Evolutionary conservation across 1,284 basidiomycete species (phyloP).

Genomic region (Sanguinoderma infundibulare): DNA sequence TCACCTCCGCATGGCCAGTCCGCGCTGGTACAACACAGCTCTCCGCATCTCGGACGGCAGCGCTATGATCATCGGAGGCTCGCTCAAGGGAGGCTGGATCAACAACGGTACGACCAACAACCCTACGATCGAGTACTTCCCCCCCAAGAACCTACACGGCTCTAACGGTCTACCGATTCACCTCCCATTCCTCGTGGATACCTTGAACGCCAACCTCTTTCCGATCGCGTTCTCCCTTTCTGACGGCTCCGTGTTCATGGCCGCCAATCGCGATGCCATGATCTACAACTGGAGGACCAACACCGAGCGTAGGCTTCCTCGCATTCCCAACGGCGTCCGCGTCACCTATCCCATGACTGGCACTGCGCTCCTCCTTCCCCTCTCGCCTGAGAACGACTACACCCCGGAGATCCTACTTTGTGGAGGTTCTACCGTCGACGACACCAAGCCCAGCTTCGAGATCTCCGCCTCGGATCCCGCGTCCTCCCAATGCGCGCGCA

Average conservation of each 20-base stretch:
- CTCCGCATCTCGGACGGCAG: constrained; percentile 76
- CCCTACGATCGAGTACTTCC: constrained; percentile 82
- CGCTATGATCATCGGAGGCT: constrained; percentile 82
- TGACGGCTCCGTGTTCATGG: constrained; percentile 75
- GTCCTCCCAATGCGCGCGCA: constrained; percentile 73
- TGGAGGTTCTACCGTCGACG: constrained; percentile 75
- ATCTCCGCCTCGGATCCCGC: constrained; percentile 75
- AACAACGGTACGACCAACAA: constrained; percentile 81
- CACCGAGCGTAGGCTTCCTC: constrained; percentile 65
- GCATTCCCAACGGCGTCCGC: constrained; percentile 79
- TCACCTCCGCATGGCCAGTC: constrained; percentile 68
- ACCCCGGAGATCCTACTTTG: constrained; percentile 77
- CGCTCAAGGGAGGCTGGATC: constrained; percentile 80
- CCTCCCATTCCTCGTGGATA: constrained; percentile 69
- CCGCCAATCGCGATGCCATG: constrained; percentile 80
- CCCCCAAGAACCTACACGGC: constrained; percentile 71
- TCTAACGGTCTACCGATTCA: constrained; percentile 68
- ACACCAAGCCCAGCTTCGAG: constrained; percentile 58
- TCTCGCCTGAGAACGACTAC: constrained; percentile 66
- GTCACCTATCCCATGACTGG: constrained; percentile 86
- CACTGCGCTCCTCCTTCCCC: constrained; percentile 72
- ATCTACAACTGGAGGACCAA: constrained; percentile 79
- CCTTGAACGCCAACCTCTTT: constrained; percentile 82
- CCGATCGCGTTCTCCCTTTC: constrained; percentile 80
- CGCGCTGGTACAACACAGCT: constrained; percentile 80